phyloP scores from a whole-genome alignment of 805 yeast genomes.

The Yarrowia porcina region DNA sequence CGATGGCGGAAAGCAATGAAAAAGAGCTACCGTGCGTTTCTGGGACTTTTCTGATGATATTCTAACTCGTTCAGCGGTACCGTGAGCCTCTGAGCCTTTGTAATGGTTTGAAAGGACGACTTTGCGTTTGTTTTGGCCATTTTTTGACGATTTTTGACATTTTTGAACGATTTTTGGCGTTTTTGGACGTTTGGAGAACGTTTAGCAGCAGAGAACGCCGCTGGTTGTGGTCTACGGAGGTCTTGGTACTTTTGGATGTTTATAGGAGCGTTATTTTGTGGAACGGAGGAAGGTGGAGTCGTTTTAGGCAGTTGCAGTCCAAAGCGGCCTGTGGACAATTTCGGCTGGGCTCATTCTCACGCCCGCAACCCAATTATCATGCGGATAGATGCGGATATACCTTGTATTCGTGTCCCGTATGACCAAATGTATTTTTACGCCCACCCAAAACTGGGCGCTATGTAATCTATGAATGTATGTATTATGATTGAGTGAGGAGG shows the following conservation, averaged over 20 bases:
- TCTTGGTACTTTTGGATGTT: conserved; percentile 1
- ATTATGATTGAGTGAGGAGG: background rate
- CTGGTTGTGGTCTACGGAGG: background rate
- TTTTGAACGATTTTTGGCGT: background rate
- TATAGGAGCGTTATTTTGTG: background rate
- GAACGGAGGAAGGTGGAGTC: background rate
- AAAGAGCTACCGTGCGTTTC: background rate
- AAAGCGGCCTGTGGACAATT: background rate
- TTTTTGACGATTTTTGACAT: background rate
- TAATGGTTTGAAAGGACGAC: too few relatives aligned
- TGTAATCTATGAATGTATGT: conserved; percentile 21
- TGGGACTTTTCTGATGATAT: background rate
- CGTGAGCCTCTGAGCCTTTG: background rate
- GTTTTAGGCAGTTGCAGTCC: background rate
- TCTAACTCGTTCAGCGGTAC: background rate
- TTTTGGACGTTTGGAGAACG: background rate
- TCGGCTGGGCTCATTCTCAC: background rate
- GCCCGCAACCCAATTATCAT: background rate
- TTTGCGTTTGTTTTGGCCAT: background rate
- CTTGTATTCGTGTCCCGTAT: background rate
- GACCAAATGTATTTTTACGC: conserved; percentile 7
- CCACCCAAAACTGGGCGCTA: conserved; percentile 12
- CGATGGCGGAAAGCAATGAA: background rate
- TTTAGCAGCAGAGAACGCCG: background rate
- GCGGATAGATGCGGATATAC: background rate